Evolutionary conservation across 176 grass and related monocot species (phyloP).

Genomic region (Canna indica): DNA sequence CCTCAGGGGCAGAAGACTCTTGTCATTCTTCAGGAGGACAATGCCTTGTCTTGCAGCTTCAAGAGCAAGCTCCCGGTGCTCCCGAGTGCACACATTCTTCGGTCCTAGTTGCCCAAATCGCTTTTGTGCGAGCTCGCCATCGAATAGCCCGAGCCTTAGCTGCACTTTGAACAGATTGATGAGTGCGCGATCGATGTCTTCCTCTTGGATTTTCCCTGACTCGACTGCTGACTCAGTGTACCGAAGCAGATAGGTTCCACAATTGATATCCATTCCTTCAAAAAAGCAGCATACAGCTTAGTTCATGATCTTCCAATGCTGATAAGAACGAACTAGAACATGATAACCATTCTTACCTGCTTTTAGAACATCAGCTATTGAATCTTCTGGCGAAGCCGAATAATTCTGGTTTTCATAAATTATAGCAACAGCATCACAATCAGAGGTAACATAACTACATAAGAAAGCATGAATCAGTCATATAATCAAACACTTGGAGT

Average conservation of each 20-base stretch:
- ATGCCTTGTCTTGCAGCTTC: slow-evolving; percentile 73
- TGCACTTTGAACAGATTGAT: slow-evolving; percentile 89
- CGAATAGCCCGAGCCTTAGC: slow-evolving; percentile 63
- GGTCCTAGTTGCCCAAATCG: slow-evolving; percentile 45
- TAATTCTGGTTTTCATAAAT: slow-evolving; percentile 76
- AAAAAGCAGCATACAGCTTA: neutral
- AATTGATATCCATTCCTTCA: slow-evolving; percentile 97
- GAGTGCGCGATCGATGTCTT: slow-evolving; percentile 65
- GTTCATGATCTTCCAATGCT: neutral
- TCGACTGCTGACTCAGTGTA: slow-evolving; percentile 57
- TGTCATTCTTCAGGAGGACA: slow-evolving; percentile 78
- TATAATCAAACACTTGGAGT: neutral
- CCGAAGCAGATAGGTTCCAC: slow-evolving; percentile 64
- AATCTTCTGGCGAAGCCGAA: slow-evolving; percentile 60
- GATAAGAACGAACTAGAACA: neutral
- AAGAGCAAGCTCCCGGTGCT: slow-evolving; percentile 68
- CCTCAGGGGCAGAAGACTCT: slow-evolving; percentile 58
- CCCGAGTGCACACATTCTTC: slow-evolving; percentile 44
- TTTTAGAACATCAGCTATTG: slow-evolving; percentile 82
- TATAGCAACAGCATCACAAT: slow-evolving; percentile 84
- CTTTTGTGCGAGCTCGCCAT: slow-evolving; percentile 29
- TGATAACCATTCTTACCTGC: slow-evolving; percentile 35
- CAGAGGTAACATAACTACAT: slow-evolving; percentile 72
- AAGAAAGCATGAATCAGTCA: neutral
- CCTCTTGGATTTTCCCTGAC: slow-evolving; percentile 65